A percentile compares a stretch with the other conserved stretches of the same genome.
phyloP scores from a whole-genome alignment of 2,329 filamentous ascomycete species.

The Ramichloridium luteum region DNA sequence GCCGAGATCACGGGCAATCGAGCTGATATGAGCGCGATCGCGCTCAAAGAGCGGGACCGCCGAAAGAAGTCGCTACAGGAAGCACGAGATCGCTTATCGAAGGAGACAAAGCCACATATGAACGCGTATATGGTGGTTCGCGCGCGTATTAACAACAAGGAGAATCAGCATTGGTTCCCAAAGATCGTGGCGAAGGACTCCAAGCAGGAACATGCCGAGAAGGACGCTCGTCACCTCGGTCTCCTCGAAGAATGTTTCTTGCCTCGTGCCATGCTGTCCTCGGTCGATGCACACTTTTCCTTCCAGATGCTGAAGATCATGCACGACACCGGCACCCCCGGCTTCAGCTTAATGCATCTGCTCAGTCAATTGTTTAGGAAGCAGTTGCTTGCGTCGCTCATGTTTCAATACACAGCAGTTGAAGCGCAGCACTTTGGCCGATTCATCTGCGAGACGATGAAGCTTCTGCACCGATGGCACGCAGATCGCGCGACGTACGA shows the following conservation, averaged over 20 bases:
- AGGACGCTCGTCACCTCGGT: constrained; percentile 55
- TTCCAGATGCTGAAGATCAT: constrained; percentile 79
- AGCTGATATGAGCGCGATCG: constrained; percentile 56
- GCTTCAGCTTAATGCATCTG: constrained; percentile 75
- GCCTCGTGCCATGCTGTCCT: constrained; percentile 73
- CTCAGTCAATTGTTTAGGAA: constrained; percentile 76
- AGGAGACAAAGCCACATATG: constrained; percentile 60
- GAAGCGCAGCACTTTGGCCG: constrained; percentile 90
- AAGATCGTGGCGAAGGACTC: constrained; percentile 9
- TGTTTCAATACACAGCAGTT: constrained; percentile 79
- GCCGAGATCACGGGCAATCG: constrained; percentile 57
- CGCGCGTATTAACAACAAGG: constrained; percentile 60
- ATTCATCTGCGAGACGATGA: constrained; percentile 71
- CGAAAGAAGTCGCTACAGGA: constrained; percentile 59
- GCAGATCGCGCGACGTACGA: constrained; percentile 63
- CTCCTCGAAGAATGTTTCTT: constrained; percentile 84
- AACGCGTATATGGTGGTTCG: constrained; percentile 55
- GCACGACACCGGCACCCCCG: constrained; percentile 70
- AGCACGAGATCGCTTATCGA: constrained; percentile 55
- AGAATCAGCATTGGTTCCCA: constrained; percentile 53
- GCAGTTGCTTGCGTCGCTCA: constrained; percentile 65
- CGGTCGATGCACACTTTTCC: constrained; percentile 77
- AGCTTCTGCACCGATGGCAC: constrained; percentile 77
- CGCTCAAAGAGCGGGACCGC: constrained; percentile 53
- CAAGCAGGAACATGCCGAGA: constrained; percentile 23